Base-by-base conservation (phyloP, 73 alveolate genomes). In the Symbiodinium pilosum region DNA sequence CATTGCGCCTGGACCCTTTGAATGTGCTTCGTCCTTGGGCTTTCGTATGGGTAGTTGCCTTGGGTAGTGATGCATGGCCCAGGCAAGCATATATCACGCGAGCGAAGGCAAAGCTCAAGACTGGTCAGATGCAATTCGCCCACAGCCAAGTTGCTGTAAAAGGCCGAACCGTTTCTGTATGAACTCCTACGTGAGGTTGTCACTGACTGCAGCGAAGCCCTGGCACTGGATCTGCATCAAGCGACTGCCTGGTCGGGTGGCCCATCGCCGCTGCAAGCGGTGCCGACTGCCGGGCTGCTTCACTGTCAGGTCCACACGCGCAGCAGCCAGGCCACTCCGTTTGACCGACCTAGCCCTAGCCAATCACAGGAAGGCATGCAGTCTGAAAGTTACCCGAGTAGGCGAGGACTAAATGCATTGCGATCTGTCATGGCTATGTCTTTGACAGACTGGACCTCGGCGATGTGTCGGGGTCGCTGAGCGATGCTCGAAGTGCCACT, bases 151-250 rank as follows among this genome's bases (percentile, higher is more conserved):
- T 24, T 28, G 77, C 59, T 9, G 24, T 0, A 38, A 64, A 64
- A n/a, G 21, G 81, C 30, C 12, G 81, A 7, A n/a, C 8, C 12
- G 32, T 21, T 34, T 21, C 36, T 7, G 24, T 1, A 3, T 20
- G 81, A 24, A 38, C 16, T 34, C 39, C 41, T 64, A 14, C 39
- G 9, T 64, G 38, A 88, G 95, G 96, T 91, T 43, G 96, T 91
- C 71, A 91, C 96, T 9, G 96, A 91, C 38, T 91, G 96, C 84
- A 59, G 87, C 47, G 96, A 91, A 42, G 96, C 96, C 42, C 54
- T 91, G 75, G 96, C 96, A 7, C 52, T 91, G 51, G 96, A 91
- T n/a, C 32, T 91, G 81, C 87, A 69, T n/a, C 87, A 42, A 42
- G 43, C 88, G 54, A 69, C 51, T 6, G 96, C 96, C 34, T 91